These are phyloP conservation scores for Fusarium sp. DNA, from an alignment of 2,329 filamentous ascomycete species.

Conservation along the genomic window DNA sequence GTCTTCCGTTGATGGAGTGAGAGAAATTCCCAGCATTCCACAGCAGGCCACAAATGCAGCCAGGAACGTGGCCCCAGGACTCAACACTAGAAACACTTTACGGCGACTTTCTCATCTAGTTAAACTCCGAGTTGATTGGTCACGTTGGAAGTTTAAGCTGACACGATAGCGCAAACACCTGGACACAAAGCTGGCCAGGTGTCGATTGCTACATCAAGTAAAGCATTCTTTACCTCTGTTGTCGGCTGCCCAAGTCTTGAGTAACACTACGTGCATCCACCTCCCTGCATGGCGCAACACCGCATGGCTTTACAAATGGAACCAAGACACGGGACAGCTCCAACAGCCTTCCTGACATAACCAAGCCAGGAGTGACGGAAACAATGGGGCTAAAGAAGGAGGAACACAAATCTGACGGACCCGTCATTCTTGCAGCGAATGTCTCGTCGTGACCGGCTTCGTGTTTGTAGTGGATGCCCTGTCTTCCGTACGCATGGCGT, in stretches of 20 bases:
- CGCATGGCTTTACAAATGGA: slow-evolving; percentile 22
- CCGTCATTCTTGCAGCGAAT: neutral
- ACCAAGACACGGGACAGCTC: slow-evolving; percentile 13
- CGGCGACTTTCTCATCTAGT: slow-evolving; percentile 2
- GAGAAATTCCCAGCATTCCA: slow-evolving; percentile 42
- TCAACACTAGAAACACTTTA: neutral
- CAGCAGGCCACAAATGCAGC: slow-evolving; percentile 20
- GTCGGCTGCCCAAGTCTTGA: slow-evolving; percentile 3
- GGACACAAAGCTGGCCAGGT: neutral
- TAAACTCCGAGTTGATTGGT: neutral
- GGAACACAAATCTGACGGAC: neutral
- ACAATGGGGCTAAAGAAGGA: neutral
- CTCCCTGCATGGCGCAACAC: slow-evolving; percentile 39
- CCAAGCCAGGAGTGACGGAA: slow-evolving; percentile 3
- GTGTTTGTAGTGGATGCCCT: slow-evolving; percentile 18
- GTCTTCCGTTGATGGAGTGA: slow-evolving; percentile 12
- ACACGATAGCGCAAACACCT: slow-evolving; percentile 5
- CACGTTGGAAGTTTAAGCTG: neutral
- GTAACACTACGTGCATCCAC: slow-evolving; percentile 19
- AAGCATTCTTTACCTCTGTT: neutral
- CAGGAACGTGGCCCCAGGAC: slow-evolving; percentile 32
- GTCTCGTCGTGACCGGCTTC: slow-evolving; percentile 5
- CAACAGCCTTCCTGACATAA: neutral
- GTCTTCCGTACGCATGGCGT: neutral
- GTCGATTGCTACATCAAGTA: neutral